Base-by-base conservation (phyloP, 331 rosid genomes). In the Malus hybrid region DNA sequence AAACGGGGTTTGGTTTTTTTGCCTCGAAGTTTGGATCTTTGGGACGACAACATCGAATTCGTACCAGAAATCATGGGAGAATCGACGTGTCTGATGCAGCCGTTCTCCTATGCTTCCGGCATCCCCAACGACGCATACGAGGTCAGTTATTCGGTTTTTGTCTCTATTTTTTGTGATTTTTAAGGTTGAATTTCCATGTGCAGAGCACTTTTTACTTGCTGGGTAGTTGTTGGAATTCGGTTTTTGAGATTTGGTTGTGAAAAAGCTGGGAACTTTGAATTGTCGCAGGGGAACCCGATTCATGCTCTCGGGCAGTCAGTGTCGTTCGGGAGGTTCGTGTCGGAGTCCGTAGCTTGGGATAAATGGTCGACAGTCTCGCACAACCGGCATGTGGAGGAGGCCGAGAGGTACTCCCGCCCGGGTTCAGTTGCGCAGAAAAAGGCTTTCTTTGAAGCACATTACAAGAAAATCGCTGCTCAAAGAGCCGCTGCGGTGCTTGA, bases 371-470 rank as follows among this genome's bases (percentile, higher is more conserved):
- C 83, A 26, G 86, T 93, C 78, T 88, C 97, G 28, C 85, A 86
- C 71, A 93, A 93, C 75, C 96, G 95, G 26, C 91, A 93, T 2
- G 97, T 93, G 0, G 98, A 93, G 81, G 98, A 93, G 80, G 98
- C 98, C 0, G 96, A 93, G 89, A 84, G 88, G 82, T 85, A 44
- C 68, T 80, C 98, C 5, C 78, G 77, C 20, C 97, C 97, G 1
- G 98, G 98, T 28, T 89, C 97, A 13, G 97, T 93, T 63, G 98
- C 98, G 3, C 97, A 91, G 83, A 93, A 93, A 89, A 93, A 93
- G 78, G 98, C 98, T 60, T 93, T 93, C 84, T 93, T 93, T 81
- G 98, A 93, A 87, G 98, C 97, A 65, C 98, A 93, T 73, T 93
- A 93, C 89, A 93, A 85, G 83, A 93, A 86, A 68, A 72, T 93